phyloP scores from a whole-genome alignment of 2,329 filamentous ascomycete genomes.

The Escovopsis weberi region DNA sequence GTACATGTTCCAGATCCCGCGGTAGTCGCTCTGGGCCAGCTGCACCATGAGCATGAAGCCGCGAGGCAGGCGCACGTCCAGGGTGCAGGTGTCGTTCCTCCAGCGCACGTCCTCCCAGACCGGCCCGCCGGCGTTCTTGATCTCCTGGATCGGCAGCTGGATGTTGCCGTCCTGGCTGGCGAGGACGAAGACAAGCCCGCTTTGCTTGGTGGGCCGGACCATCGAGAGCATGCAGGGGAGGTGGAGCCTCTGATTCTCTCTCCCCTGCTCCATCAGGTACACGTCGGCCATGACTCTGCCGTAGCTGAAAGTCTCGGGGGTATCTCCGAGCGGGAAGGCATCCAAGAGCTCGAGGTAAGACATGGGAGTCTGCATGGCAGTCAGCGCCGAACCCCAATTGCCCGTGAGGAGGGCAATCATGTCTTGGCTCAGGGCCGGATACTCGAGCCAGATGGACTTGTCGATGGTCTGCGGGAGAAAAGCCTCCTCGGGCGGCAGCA shows the following conservation, averaged over 20 bases:
- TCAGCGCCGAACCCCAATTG: conserved; percentile 34
- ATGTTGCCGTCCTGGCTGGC: conserved; percentile 68
- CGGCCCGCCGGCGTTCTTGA: conserved; percentile 46
- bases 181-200: conserved; percentile 56
- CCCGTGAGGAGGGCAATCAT: conserved; percentile 57
- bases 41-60: conserved; percentile 61
- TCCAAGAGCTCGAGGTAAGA: conserved; percentile 44
- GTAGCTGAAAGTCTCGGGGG: conserved; percentile 59
- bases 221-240: conserved; percentile 67
- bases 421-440: conserved; percentile 59
- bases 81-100: conserved; percentile 50
- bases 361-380: conserved; percentile 30
- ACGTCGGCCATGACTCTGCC: conserved; percentile 62
- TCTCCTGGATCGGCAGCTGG: conserved; percentile 57
- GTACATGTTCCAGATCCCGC: conserved; percentile 66
- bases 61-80: conserved; percentile 58
- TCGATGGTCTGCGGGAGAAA: conserved; percentile 66
- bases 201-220: conserved; percentile 52
- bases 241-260: conserved; percentile 50
- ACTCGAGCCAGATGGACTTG: conserved; percentile 67
- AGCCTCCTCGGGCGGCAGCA: conserved; percentile 55
- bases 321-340: conserved; percentile 65
- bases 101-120: conserved; percentile 75
- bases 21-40: conserved; percentile 63
- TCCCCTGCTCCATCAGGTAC: conserved; percentile 58